A percentile compares a stretch with the other conserved stretches of the same genome.
Evolutionary conservation across 108 stramenopile species (phyloP).

Genomic region (Nannochloropsis oceanica): DNA sequence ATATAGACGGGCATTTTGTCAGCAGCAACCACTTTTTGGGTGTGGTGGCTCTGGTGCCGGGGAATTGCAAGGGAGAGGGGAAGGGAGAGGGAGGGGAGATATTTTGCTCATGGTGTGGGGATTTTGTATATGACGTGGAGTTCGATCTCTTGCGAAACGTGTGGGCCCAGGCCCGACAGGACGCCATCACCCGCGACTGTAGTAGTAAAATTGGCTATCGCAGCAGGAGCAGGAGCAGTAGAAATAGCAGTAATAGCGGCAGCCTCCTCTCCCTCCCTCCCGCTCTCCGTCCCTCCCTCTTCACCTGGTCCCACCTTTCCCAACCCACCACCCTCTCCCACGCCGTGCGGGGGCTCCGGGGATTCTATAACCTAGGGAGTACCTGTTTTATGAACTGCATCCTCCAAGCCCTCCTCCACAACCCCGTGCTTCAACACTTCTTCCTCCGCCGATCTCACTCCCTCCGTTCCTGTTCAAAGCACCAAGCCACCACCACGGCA

Average conservation of each 20-base stretch:
- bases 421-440: slow-evolving; percentile 46
- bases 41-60: not conserved
- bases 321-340: not conserved
- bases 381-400: slow-evolving; percentile 68
- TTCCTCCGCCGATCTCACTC: slow-evolving; percentile 47
- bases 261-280: not conserved
- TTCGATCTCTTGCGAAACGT: not conserved
- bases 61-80: not conserved
- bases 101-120: slow-evolving; percentile 18
- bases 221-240: not conserved
- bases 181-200: not conserved
- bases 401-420: slow-evolving; percentile 59
- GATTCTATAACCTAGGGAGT: slow-evolving; percentile 71
- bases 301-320: not conserved
- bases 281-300: not conserved
- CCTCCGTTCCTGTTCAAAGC: slow-evolving; percentile 24
- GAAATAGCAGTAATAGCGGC: not conserved
- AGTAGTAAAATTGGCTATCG: not conserved
- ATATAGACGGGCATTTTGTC: slow-evolving; percentile 15
- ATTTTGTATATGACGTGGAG: slow-evolving; percentile 27
- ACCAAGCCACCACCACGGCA: not conserved
- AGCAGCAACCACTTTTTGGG: not conserved
- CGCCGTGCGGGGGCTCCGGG: slow-evolving; percentile 29
- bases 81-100: slow-evolving; percentile 10
- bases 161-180: not conserved